Percentiles rank a stretch among this genome's conserved stretches.
Conservation (phyloP, 352 stramenopile species). For the Pythium angustatum region DNA sequence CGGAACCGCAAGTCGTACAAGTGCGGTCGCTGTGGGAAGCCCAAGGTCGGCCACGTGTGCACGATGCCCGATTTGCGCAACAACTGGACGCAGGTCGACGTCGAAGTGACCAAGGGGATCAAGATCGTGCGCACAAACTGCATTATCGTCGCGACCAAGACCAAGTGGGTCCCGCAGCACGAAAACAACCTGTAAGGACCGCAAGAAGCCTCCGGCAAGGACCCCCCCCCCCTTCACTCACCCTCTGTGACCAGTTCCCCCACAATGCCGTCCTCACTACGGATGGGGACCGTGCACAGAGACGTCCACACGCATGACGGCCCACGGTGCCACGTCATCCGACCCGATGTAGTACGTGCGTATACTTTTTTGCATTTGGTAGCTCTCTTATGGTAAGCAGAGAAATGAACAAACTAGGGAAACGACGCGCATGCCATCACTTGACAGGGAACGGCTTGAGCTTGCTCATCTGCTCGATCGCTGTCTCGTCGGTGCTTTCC, state of each 20-base stretch:
- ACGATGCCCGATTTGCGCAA: slow-evolving; percentile 86
- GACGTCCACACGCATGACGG: not conserved
- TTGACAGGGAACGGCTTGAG: slow-evolving; percentile 49
- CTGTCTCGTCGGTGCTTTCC: slow-evolving; percentile 49
- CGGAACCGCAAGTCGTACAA: slow-evolving; percentile 84
- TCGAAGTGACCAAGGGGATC: slow-evolving; percentile 75
- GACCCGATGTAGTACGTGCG: not conserved
- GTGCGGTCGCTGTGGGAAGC: slow-evolving; percentile 80
- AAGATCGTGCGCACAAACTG: slow-evolving; percentile 75
- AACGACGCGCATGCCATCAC: slow-evolving; percentile 3
- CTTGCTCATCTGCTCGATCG: slow-evolving; percentile 60
- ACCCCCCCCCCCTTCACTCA: too few relatives aligned
- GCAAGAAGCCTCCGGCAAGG: too few relatives aligned
- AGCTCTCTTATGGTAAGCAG: not conserved
- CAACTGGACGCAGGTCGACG: slow-evolving; percentile 81
- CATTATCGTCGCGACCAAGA: slow-evolving; percentile 73
- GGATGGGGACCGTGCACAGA: not conserved
- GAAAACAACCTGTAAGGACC: slow-evolving; percentile 50
- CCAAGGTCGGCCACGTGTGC: slow-evolving; percentile 86
- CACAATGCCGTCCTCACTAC: not conserved
- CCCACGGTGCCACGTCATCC: not conserved
- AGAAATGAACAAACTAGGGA: not conserved
- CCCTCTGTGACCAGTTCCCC: too few relatives aligned
- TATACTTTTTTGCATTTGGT: not conserved
- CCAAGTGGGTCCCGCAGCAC: slow-evolving; percentile 59